Conservation (phyloP, 768 basidiomycete genomes). For the Tephrocybe rancida region DNA sequence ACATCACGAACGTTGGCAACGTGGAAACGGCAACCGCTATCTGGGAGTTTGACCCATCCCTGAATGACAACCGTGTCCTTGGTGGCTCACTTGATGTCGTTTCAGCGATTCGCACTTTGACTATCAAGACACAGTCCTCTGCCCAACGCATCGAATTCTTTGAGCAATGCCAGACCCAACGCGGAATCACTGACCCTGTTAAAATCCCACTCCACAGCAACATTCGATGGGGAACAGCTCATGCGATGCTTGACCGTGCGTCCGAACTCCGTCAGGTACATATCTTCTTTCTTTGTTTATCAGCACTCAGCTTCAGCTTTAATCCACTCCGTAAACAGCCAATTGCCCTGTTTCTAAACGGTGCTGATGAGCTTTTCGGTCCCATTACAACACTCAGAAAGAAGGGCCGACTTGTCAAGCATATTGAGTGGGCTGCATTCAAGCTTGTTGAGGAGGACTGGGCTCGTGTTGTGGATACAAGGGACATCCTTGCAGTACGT, state of each 20-base stretch:
- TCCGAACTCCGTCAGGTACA: conserved; percentile 9
- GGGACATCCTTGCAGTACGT: conserved; percentile 11
- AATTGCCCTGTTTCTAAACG: conserved; percentile 12
- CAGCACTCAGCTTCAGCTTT: background rate
- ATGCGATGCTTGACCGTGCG: conserved; percentile 8
- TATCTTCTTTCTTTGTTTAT: background rate
- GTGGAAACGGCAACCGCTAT: conserved; percentile 29
- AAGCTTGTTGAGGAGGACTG: conserved; percentile 8
- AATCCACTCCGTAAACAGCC: conserved; percentile 3
- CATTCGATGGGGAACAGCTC: conserved; percentile 6
- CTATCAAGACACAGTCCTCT: conserved; percentile 30
- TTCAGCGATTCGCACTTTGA: conserved; percentile 27
- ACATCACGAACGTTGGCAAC: conserved; percentile 28
- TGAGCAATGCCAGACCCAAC: conserved; percentile 19
- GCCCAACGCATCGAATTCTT: conserved; percentile 26
- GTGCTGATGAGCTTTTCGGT: conserved; percentile 11
- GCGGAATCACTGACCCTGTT: conserved; percentile 14
- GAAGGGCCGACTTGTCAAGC: conserved; percentile 4
- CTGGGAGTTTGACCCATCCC: conserved; percentile 33
- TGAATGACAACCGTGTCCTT: conserved; percentile 23
- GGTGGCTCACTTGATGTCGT: conserved; percentile 30
- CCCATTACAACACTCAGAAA: conserved; percentile 13
- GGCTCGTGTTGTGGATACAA: conserved; percentile 6
- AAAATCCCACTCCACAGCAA: conserved; percentile 25
- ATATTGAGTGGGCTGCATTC: conserved; percentile 17